Conservation (phyloP, 306 rosid genomes). For the Trichosanthes truncata region DNA sequence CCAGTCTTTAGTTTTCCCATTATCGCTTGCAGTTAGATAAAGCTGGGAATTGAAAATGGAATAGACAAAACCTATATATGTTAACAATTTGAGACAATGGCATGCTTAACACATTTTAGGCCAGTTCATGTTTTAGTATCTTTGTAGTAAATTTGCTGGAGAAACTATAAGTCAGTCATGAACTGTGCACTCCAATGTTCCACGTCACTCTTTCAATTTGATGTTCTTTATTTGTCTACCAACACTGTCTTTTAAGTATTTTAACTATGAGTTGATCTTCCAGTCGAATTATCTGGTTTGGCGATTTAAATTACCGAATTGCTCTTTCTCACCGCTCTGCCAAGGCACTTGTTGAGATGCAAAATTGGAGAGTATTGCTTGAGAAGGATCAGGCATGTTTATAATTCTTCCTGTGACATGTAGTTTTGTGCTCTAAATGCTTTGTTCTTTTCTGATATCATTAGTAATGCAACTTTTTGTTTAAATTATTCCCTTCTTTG, state of each 20-base stretch:
- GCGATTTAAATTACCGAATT: slow-evolving; percentile 94
- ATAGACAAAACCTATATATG: neutral
- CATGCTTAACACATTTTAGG: neutral
- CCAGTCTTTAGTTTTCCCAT: neutral
- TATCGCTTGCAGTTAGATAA: neutral
- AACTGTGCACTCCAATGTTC: neutral
- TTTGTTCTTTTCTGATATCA: neutral
- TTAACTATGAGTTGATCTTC: slow-evolving; percentile 4
- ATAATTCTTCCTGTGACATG: slow-evolving; percentile 2
- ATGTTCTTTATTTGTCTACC: neutral
- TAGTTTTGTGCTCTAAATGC: neutral
- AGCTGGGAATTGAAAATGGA: neutral
- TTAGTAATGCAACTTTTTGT: neutral
- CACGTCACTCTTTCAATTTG: neutral
- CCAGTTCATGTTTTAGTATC: neutral
- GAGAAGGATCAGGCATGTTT: slow-evolving; percentile 87
- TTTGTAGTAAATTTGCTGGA: neutral
- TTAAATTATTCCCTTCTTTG: slow-evolving; percentile 1
- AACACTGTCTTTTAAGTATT: neutral
- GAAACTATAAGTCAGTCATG: neutral
- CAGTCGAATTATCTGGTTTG: slow-evolving; percentile 97
- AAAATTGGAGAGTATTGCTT: slow-evolving; percentile 94
- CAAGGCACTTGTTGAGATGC: slow-evolving; percentile 98
- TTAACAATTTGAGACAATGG: neutral
- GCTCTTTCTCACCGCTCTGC: slow-evolving; percentile 87